Evolutionary conservation across 2,329 filamentous ascomycete species (phyloP).

Genomic region (Rachicladosporium sp.): DNA sequence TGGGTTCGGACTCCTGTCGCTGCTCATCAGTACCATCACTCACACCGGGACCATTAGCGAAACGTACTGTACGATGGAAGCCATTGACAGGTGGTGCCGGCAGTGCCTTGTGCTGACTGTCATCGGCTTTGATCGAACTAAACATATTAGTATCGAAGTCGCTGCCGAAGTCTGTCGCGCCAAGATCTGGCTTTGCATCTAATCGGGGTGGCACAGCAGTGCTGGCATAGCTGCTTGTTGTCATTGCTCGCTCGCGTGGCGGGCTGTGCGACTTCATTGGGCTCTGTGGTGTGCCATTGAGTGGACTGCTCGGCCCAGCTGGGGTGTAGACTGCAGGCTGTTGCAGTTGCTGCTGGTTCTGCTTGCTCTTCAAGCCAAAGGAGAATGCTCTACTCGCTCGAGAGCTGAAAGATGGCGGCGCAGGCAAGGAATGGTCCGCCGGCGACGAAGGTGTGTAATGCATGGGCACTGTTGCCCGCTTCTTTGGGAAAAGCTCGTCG

Average conservation of each 20-base stretch:
- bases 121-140: slow-evolving; percentile 6
- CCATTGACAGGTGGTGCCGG: neutral
- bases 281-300: no score
- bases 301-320: no score
- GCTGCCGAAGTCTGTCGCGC: slow-evolving; percentile 19
- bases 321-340: no score
- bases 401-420: slow-evolving; percentile 22
- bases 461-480: slow-evolving; percentile 27
- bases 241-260: slow-evolving; percentile 30
- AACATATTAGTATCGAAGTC: slow-evolving; percentile 26
- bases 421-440: slow-evolving; percentile 19
- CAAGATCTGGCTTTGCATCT: slow-evolving; percentile 17
- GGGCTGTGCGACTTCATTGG: slow-evolving; percentile 4
- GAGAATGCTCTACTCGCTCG: slow-evolving; percentile 42
- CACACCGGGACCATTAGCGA: neutral
- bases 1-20: slow-evolving; percentile 20
- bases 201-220: slow-evolving; percentile 23
- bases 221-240: slow-evolving; percentile 28
- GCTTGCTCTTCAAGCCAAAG: slow-evolving; percentile 31
- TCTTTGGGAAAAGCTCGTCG: slow-evolving; percentile 24
- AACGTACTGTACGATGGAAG: slow-evolving; percentile 13
- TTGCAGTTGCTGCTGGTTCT: slow-evolving; percentile 6
- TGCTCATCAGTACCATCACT: slow-evolving; percentile 1
- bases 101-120: neutral
- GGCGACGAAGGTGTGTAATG: slow-evolving; percentile 30